Percentiles rank a stretch among this genome's conserved stretches.
phyloP scores from a whole-genome alignment of 2,329 filamentous ascomycete species.

The Pleomassaria siparia region DNA sequence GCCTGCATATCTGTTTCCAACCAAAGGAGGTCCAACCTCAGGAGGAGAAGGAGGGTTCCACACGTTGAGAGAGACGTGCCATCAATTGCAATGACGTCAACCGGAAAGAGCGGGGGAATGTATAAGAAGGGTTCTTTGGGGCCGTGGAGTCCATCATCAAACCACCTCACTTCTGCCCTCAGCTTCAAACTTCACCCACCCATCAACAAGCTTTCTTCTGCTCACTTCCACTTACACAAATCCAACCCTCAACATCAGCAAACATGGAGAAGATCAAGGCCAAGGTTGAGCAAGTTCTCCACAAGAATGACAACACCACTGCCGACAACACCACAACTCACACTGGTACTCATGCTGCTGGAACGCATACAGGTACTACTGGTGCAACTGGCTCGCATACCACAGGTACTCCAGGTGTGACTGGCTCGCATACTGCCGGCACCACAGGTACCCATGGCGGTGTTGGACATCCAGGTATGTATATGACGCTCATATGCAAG shows the following conservation, averaged over 20 bases:
- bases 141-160: background rate
- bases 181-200: background rate
- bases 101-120: background rate
- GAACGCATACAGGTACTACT: conserved; percentile 1
- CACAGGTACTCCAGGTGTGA: background rate
- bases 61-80: background rate
- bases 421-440: conserved; percentile 1
- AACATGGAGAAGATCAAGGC: conserved; percentile 41
- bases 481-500: too few species aligned
- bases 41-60: background rate
- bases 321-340: conserved; percentile 11
- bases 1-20: background rate
- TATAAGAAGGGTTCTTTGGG: background rate
- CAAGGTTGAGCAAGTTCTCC: conserved; percentile 41
- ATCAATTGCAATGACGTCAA: background rate
- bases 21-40: too few species aligned
- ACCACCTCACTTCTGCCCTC: background rate
- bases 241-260: conserved; percentile 1
- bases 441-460: conserved; percentile 25
- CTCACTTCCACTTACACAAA: background rate
- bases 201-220: background rate
- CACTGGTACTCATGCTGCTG: conserved; percentile 6
- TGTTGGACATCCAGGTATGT: too few species aligned
- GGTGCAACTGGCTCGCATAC: conserved; percentile 7
- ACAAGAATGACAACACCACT: conserved; percentile 25